Percentiles rank a stretch among this genome's conserved stretches.
These are phyloP conservation scores for Phytopythium boreale DNA, from an alignment of 352 stramenopile species.

Conservation along the genomic window DNA sequence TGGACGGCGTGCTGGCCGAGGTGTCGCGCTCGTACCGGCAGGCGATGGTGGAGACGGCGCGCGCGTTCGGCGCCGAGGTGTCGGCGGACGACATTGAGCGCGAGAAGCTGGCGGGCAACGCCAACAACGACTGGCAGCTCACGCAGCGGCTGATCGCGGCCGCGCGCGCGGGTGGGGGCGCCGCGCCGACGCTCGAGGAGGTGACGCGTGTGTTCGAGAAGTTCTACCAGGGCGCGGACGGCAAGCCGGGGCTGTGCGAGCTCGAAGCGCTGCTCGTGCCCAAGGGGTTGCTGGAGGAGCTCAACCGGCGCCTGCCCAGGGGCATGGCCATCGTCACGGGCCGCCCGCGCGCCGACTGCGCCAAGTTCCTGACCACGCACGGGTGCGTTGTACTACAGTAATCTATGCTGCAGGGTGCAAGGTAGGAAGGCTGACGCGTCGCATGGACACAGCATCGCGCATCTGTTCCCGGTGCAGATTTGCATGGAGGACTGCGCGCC, in stretches of 20 bases:
- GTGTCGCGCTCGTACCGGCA: constrained; percentile 93
- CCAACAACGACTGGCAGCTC: constrained; percentile 98
- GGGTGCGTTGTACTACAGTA: constrained; percentile 21
- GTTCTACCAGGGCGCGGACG: constrained; percentile 90
- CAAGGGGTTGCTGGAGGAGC: constrained; percentile 79
- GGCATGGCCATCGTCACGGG: constrained; percentile 92
- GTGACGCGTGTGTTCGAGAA: constrained; percentile 94
- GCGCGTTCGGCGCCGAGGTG: constrained; percentile 84
- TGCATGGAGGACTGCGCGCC: constrained; percentile 96
- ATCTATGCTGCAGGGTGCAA: too few species aligned
- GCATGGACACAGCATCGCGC: constrained; percentile 50
- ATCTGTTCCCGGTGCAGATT: constrained; percentile 89
- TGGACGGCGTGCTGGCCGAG: constrained; percentile 97
- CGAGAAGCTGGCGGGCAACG: constrained; percentile 92
- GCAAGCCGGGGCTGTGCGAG: constrained; percentile 75
- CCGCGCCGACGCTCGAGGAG: constrained; percentile 74
- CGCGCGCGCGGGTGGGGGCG: background rate
- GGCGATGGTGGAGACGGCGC: constrained; percentile 87
- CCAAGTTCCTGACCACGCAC: constrained; percentile 91
- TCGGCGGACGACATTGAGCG: constrained; percentile 87
- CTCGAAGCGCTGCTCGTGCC: constrained; percentile 91
- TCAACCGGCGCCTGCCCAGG: constrained; percentile 76
- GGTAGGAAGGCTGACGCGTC: background rate
- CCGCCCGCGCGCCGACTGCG: constrained; percentile 91
- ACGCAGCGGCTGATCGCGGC: constrained; percentile 86